Evolutionary conservation across 192 early-diverging fungal species (phyloP).

Genomic region (Funneliformis mosseae): DNA sequence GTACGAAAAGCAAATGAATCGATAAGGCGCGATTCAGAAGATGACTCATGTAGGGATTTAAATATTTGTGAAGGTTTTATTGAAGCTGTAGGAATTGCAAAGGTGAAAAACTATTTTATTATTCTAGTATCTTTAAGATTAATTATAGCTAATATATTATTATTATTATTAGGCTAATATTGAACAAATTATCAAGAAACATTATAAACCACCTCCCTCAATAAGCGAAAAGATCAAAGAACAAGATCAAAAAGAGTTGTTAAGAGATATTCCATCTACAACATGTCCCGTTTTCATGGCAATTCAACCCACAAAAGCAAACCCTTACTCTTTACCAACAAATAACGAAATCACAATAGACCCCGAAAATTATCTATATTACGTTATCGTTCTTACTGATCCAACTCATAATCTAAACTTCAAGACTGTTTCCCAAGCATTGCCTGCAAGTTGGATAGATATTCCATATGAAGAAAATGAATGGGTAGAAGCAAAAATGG

Average conservation of each 20-base stretch:
- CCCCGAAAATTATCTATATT: slow-evolving; percentile 41
- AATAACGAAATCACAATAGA: slow-evolving; percentile 16
- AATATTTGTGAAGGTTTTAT: slow-evolving; percentile 61
- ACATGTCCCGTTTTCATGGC: slow-evolving; percentile 63
- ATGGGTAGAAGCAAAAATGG: slow-evolving; percentile 65
- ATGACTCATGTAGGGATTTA: slow-evolving; percentile 45
- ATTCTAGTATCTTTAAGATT: neutral
- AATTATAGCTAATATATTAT: neutral
- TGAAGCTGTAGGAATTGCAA: slow-evolving; percentile 57
- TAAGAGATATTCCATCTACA: slow-evolving; percentile 42
- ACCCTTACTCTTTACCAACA: slow-evolving; percentile 33
- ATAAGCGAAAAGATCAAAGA: slow-evolving; percentile 30
- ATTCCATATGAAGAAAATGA: slow-evolving; percentile 67
- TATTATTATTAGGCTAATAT: slow-evolving; percentile 51
- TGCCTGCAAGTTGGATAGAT: slow-evolving; percentile 58
- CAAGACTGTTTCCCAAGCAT: slow-evolving; percentile 54
- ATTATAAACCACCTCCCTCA: slow-evolving; percentile 43
- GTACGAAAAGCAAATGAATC: slow-evolving; percentile 49
- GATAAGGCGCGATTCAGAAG: slow-evolving; percentile 34
- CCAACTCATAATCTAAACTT: slow-evolving; percentile 57
- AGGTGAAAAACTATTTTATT: slow-evolving; percentile 37
- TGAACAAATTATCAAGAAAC: slow-evolving; percentile 56
- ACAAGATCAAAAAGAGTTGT: slow-evolving; percentile 5
- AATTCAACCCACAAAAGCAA: slow-evolving; percentile 55
- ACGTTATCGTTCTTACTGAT: slow-evolving; percentile 52